phyloP scores from a whole-genome alignment of 2,329 filamentous ascomycete genomes.

The Didymella keratinophila region DNA sequence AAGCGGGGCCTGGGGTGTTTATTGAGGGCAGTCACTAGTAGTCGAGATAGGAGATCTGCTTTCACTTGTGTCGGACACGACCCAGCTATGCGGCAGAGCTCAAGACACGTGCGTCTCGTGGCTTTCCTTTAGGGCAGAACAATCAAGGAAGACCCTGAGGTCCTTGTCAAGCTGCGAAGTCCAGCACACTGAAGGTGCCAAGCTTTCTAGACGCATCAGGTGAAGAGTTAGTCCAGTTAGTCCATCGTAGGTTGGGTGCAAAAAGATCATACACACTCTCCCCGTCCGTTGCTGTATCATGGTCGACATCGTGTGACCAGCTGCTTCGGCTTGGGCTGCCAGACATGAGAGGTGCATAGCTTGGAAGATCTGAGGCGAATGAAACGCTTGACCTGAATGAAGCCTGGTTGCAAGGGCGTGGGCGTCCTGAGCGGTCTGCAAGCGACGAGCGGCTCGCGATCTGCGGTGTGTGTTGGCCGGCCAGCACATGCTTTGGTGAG shows the following conservation, averaged over 20 bases:
- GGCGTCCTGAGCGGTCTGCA: neutral
- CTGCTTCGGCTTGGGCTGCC: neutral
- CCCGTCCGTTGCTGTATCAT: neutral
- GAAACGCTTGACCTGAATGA: neutral
- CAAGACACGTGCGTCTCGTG: too few relatives aligned
- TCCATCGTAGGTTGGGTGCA: neutral
- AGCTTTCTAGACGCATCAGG: neutral
- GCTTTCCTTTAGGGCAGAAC: too few relatives aligned
- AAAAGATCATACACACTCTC: neutral
- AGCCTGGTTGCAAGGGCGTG: neutral
- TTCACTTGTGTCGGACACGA: too few relatives aligned
- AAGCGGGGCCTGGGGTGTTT: too few relatives aligned
- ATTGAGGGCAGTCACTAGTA: too few relatives aligned
- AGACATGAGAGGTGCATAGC: neutral
- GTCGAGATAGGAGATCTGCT: too few relatives aligned
- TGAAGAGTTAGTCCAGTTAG: too few relatives aligned
- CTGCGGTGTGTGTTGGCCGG: too few relatives aligned
- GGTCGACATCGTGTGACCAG: neutral
- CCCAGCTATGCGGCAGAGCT: too few relatives aligned
- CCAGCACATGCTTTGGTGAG: neutral
- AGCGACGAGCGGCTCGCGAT: neutral
- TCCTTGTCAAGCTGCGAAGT: neutral
- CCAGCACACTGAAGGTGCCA: neutral
- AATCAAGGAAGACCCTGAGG: too few relatives aligned
- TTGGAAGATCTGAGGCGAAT: neutral